Conservation (phyloP, 2,329 filamentous ascomycete species). For the Pseudogymnoascus sp. region DNA sequence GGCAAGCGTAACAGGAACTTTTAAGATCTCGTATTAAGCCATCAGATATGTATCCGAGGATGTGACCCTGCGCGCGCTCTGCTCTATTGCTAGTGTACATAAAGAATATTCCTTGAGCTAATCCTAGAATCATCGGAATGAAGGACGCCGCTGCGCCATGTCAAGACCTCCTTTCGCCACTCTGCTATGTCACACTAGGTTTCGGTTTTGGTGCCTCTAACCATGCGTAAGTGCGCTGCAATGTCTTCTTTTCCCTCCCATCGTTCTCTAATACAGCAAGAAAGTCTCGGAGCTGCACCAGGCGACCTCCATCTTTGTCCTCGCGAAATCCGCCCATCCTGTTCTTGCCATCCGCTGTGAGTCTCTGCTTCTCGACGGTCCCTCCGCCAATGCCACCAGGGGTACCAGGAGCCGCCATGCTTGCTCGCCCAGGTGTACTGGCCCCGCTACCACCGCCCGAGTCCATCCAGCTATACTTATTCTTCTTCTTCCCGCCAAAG, state of each 20-base stretch:
- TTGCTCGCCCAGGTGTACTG: constrained; percentile 37
- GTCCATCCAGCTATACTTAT: constrained; percentile 71
- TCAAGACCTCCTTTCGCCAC: not conserved
- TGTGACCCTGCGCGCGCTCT: not conserved
- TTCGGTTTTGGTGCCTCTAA: constrained; percentile 24
- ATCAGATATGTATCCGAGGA: not conserved
- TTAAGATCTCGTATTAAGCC: not conserved
- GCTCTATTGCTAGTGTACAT: not conserved
- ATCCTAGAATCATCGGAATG: not conserved
- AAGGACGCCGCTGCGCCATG: not conserved
- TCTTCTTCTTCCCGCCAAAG: constrained; percentile 56
- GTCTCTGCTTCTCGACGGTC: constrained; percentile 31
- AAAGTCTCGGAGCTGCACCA: constrained; percentile 79
- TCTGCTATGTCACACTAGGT: not conserved
- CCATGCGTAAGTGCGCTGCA: constrained; percentile 38
- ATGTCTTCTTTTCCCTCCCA: constrained; percentile 54
- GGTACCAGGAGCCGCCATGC: constrained; percentile 30
- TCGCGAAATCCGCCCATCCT: constrained; percentile 71
- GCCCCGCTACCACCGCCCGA: constrained; percentile 46
- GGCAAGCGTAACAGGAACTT: not conserved
- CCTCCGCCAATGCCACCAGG: constrained; percentile 28
- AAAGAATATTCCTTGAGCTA: not conserved
- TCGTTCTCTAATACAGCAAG: constrained; percentile 72
- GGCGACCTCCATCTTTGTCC: constrained; percentile 64
- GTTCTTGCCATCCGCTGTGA: constrained; percentile 52